Conservation (phyloP, 257 asterid genomes). For the Hygrophila difformis region DNA sequence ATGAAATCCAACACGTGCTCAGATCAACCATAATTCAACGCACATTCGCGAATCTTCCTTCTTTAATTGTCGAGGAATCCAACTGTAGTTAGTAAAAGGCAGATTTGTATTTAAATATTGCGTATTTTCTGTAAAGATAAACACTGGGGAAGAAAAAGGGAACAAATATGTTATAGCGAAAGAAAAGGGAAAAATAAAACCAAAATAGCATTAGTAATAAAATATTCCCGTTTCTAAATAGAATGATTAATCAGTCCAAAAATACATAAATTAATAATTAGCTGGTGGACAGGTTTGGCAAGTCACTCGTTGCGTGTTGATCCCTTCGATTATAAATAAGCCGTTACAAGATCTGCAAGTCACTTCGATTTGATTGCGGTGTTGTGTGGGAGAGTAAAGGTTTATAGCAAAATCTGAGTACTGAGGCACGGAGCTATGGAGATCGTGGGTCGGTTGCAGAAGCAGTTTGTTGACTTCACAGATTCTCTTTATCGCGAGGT, state of each 20-base stretch:
- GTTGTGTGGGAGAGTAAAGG: too few species aligned
- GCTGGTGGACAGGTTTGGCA: not conserved
- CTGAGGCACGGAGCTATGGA: constrained; percentile 16
- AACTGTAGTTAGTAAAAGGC: too few species aligned
- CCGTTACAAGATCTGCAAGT: not conserved
- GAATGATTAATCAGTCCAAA: not conserved
- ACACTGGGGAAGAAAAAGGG: too few species aligned
- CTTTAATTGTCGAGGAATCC: too few species aligned
- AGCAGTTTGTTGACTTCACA: constrained; percentile 20
- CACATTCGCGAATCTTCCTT: too few species aligned
- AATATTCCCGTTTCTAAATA: constrained; percentile 1
- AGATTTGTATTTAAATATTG: too few species aligned
- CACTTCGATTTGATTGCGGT: not conserved
- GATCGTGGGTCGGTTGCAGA: constrained; percentile 23
- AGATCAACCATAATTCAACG: too few species aligned
- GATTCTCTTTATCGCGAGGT: constrained; percentile 29
- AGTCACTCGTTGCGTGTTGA: not conserved
- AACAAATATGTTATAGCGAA: too few species aligned
- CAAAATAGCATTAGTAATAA: not conserved
- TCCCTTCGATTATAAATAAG: not conserved
- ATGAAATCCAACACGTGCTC: too few species aligned
- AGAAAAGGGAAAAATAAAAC: too few species aligned
- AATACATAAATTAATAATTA: not conserved
- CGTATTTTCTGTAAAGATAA: too few species aligned
- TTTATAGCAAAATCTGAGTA: not conserved